These are phyloP conservation scores for Phanerochaete sordida DNA, from an alignment of 768 basidiomycete species.

Conservation along the genomic window DNA sequence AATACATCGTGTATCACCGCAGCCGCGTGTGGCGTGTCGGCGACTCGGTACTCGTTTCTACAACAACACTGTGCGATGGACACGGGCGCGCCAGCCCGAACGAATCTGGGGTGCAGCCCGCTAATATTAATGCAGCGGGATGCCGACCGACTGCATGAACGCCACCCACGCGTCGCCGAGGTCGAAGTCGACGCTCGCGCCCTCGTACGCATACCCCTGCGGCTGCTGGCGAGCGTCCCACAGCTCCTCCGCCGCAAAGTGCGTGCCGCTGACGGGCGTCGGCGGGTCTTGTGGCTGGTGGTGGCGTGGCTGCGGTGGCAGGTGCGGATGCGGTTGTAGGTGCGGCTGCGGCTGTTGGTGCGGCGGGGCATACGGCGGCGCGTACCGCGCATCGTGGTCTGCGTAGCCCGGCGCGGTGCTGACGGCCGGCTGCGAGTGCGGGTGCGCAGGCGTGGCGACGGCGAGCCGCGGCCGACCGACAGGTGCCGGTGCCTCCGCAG, in stretches of 20 bases:
- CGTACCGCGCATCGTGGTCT: neutral
- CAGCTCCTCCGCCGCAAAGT: too few species aligned
- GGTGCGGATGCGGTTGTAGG: neutral
- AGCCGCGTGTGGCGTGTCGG: too few species aligned
- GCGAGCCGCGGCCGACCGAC: constrained; percentile 27
- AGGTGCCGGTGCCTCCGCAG: constrained; percentile 22
- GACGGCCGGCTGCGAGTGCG: too few species aligned
- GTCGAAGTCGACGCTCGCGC: constrained; percentile 15
- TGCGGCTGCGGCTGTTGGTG: neutral
- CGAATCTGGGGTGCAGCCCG: too few species aligned
- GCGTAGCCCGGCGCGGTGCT: too few species aligned
- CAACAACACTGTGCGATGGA: too few species aligned
- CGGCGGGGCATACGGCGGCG: neutral
- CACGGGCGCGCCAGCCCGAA: too few species aligned
- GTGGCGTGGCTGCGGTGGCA: neutral
- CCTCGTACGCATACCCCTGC: neutral
- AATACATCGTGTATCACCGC: too few species aligned
- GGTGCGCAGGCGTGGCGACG: neutral
- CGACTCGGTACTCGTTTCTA: too few species aligned
- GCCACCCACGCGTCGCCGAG: constrained; percentile 19
- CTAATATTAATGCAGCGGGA: too few species aligned
- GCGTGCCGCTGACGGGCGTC: neutral
- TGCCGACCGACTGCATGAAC: constrained; percentile 2
- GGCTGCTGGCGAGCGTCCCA: too few species aligned
- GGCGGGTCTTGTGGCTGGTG: too few species aligned